Percentiles rank a stretch among this genome's conserved stretches.
These are phyloP conservation scores for Erythrophleum fordii DNA, from an alignment of 306 rosid genomes.

Conservation along the genomic window DNA sequence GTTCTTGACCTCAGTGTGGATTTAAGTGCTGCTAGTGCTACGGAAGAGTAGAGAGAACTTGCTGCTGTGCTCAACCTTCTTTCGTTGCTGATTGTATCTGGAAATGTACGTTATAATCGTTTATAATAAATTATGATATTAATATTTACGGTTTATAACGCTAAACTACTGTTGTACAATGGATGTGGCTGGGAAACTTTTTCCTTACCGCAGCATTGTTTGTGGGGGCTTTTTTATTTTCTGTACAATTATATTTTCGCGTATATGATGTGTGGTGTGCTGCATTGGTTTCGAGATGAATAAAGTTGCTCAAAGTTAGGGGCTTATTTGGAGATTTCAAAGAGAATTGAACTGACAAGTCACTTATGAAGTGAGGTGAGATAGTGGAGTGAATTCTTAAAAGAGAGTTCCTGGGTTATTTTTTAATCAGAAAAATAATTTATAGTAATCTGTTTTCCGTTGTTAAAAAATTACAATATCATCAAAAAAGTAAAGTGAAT, in stretches of 20 bases:
- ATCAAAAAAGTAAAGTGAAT: too few species aligned
- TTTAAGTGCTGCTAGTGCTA: constrained; percentile 96
- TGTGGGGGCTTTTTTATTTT: constrained; percentile 6
- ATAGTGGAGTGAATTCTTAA: too few species aligned
- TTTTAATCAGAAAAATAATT: too few species aligned
- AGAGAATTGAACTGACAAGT: too few species aligned
- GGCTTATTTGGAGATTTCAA: too few species aligned
- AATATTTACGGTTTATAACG: background rate
- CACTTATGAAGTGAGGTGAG: too few species aligned
- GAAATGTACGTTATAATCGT: constrained; percentile 34
- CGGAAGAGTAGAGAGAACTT: constrained; percentile 69
- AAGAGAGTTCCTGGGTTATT: too few species aligned
- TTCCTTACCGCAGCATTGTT: constrained; percentile 4
- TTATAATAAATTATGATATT: constrained; percentile 43
- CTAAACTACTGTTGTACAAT: constrained; percentile 16
- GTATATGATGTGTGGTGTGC: background rate
- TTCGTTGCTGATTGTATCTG: constrained; percentile 33
- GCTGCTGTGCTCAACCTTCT: constrained; percentile 28
- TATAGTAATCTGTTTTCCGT: too few species aligned
- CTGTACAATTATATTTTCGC: background rate
- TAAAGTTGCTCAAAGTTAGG: background rate
- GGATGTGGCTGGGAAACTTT: constrained; percentile 33
- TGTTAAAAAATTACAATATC: too few species aligned
- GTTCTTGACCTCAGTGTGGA: constrained; percentile 91
- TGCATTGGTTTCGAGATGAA: background rate